These are phyloP conservation scores for Neostapfia colusana DNA, from an alignment of 176 grass and related monocot species.

Conservation along the genomic window DNA sequence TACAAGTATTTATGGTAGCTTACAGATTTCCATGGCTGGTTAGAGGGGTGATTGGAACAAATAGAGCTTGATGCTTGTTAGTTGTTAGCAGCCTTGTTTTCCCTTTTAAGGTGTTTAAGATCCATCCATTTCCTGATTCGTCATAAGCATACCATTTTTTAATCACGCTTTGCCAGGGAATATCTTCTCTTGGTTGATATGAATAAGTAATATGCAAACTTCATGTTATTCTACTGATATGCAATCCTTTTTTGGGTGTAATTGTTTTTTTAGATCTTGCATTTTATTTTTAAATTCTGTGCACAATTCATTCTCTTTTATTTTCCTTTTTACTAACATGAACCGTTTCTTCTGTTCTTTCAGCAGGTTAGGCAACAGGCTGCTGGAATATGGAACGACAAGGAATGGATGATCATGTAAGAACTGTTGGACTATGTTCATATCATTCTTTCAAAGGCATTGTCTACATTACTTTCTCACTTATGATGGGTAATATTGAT, in stretches of 20 bases:
- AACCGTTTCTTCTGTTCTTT: constrained; percentile 11
- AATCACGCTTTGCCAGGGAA: background rate
- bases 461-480: background rate
- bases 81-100: background rate
- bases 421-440: background rate
- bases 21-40: background rate
- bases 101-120: background rate
- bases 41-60: background rate
- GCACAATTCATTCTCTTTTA: constrained; percentile 1
- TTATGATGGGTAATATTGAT: constrained; percentile 13
- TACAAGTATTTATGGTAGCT: background rate
- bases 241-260: background rate
- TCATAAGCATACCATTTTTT: background rate
- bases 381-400: constrained; percentile 48
- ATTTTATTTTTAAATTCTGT: constrained; percentile 7
- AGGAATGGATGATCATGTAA: constrained; percentile 53
- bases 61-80: background rate
- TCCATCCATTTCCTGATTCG: background rate
- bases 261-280: background rate
- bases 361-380: background rate
- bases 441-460: background rate
- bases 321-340: background rate
- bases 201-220: background rate
- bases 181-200: background rate
- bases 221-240: background rate